These are phyloP conservation scores for Fraxinus sp. DNA, from an alignment of 305 asterid genomes.

Conservation along the genomic window DNA sequence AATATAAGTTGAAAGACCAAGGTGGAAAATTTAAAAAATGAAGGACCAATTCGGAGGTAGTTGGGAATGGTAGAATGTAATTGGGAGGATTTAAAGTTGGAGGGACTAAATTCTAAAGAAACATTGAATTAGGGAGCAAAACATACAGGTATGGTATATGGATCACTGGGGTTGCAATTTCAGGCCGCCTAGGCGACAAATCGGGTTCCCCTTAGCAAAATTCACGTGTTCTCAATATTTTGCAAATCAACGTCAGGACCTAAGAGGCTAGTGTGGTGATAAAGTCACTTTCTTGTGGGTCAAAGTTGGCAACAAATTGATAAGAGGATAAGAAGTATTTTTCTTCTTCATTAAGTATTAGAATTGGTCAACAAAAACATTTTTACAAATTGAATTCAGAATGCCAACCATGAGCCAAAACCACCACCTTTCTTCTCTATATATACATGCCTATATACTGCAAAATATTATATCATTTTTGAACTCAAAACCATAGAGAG, in stretches of 20 bases:
- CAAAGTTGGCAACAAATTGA: no score
- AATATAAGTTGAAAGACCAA: not conserved
- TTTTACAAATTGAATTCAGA: no score
- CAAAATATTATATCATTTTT: no score
- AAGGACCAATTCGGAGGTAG: not conserved
- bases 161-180: not conserved
- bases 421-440: no score
- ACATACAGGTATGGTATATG: not conserved
- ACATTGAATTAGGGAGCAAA: not conserved
- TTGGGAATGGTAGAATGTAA: not conserved
- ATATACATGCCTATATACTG: no score
- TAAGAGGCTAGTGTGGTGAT: not conserved
- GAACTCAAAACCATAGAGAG: no score
- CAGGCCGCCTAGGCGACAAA: not conserved
- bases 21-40: not conserved
- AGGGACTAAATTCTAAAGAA: not conserved
- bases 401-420: no score
- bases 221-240: not conserved
- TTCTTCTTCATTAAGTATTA: no score
- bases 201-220: not conserved
- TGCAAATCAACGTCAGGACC: not conserved
- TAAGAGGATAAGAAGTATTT: no score
- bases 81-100: not conserved
- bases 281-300: no score
- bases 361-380: no score